Evolutionary conservation across 2,329 filamentous ascomycete genomes (phyloP), one percentile per base, ranked within the genome.

Genomic region (Pestalotiopsis sp.): DNA sequence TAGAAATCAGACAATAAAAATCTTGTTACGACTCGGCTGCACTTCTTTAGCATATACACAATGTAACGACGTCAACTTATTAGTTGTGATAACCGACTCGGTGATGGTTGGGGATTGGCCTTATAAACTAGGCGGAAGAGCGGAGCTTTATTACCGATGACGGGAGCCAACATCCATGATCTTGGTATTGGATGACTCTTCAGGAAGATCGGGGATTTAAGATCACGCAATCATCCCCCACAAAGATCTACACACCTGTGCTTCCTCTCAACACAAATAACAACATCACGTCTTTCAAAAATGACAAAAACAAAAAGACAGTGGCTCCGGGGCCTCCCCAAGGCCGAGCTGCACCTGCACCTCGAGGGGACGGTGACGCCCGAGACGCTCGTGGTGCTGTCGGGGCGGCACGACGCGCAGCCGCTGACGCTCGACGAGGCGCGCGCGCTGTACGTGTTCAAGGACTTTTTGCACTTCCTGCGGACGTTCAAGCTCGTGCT

Each of bases 311-410:
- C 64, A 9, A 66, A 58, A 31, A 59, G 65, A 25, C 52, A 67
- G 17, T 72, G 70, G 69, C 67, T 70, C 4, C 57, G 67, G 11
- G 59, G 61, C 20, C 67, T 70, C 5, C 69, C 70, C 23, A 72
- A 72, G 14, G 70, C 68, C 2, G 70, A 71, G 56, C 67, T 72
- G 1, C 69, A 70, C 45, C 70, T 72, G 14, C 69, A 72, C 49
- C 68, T 72, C 45, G 68, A 71, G 27, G 70, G 69, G n/a, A 70
- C 69, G 0, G 69, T 72, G 59, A 70, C 68, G 4, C 69, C 69
- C 23, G 70, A 71, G 62, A 72, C 71, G 23, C 65, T 71, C 2
- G 68, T 72, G 2, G 25, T 69, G 0, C 63, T 72, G 20, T 72
- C 71, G n/a, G 31, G 23, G 31, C 69, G 71, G 12, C 70, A 70